These are phyloP conservation scores for Colletotrichum incanum DNA, from an alignment of 2,329 filamentous ascomycete genomes.

Conservation along the genomic window DNA sequence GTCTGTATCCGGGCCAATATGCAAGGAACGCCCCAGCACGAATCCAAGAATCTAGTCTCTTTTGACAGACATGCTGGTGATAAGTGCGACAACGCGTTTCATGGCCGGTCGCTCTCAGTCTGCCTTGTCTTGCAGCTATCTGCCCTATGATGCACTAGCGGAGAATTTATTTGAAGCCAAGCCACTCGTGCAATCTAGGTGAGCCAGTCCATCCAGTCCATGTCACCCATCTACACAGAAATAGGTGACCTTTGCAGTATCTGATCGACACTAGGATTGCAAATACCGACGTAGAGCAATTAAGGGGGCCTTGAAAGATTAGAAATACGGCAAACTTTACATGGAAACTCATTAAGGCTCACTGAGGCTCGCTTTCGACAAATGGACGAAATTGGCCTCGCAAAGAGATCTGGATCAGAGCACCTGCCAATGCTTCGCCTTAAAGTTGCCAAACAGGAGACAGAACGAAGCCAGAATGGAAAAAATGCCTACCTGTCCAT, in stretches of 20 bases:
- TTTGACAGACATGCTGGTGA: neutral
- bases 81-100: slow-evolving; percentile 23
- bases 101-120: slow-evolving; percentile 3
- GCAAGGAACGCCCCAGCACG: slow-evolving; percentile 6
- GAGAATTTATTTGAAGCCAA: slow-evolving; percentile 37
- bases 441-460: neutral
- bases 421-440: slow-evolving; percentile 13
- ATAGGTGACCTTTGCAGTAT: neutral
- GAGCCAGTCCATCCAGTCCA: slow-evolving; percentile 11
- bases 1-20: slow-evolving; percentile 10
- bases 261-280: slow-evolving; percentile 31
- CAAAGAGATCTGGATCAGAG: neutral
- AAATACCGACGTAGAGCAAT: slow-evolving; percentile 24
- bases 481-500: neutral
- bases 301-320: neutral
- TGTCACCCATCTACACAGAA: neutral
- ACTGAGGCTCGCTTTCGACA: slow-evolving; percentile 23
- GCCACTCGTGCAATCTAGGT: slow-evolving; percentile 27
- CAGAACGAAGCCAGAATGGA: neutral
- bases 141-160: slow-evolving; percentile 25
- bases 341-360: slow-evolving; percentile 17
- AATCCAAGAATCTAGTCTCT: neutral
- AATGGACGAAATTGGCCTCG: neutral
- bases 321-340: slow-evolving; percentile 9
- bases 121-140: slow-evolving; percentile 31